Base-by-base conservation (phyloP, 129 eudicot species). In the Silybum marianum region DNA sequence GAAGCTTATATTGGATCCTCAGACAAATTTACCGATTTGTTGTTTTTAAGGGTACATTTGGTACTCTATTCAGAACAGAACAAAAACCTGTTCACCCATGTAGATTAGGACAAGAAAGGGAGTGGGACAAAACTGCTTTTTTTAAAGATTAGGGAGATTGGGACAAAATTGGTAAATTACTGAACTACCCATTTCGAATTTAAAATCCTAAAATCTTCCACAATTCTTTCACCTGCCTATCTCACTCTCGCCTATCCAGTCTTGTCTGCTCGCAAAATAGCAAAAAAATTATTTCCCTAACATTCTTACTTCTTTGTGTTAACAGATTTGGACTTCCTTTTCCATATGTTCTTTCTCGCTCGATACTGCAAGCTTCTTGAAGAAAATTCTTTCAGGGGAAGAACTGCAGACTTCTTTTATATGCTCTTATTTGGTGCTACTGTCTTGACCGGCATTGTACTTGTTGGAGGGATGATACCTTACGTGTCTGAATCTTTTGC, bases 341-440 rank as follows among this genome's bases (percentile, higher is more conserved):
- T 96, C 83, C 99, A 96, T 91, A 96, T 96, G 99, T 96, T 96
- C 88, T 96, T 96, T 88, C 90, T 96, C 13, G 99, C 97, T 76
- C 95, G 99, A 48, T 96, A 96, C 92, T 96, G 99, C 92, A 96
- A 96, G 79, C 99, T 96, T 87, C 97, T 96, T 48, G 99, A 96
- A 85, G 99, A 96, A 85, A 96, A 96, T 74, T 89, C 99, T 14
- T 96, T 96, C 68, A 90, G 99, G 78, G 97, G 98, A 81, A 88
- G 97, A 83, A 93, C 99, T 18, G 99, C 99, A 7, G 99, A 95
- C 90, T 93, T 95, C 88, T 91, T 95, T 81, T 95, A 91, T 80
- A 95, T 95, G 99, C 91, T 95, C 62, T 83, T 95, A 72, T 95
- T 95, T 83, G 99, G 99, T 39, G 98, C 98, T 14, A 83, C 92